These are phyloP conservation scores for Cryptosporidium baileyi DNA, from an alignment of 169 alveolate species.

Conservation along the genomic window DNA sequence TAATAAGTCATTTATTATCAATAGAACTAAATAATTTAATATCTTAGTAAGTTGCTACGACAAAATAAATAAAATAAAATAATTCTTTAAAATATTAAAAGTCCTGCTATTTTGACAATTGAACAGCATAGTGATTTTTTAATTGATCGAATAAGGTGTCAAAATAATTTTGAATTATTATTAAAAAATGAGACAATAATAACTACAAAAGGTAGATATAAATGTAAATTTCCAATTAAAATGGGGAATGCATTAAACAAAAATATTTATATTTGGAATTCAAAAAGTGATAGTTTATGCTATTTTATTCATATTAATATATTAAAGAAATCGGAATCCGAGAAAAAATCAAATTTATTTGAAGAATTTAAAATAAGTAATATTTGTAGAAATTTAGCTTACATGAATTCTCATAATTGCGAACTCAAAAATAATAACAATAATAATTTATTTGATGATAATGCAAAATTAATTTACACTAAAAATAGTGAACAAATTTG, in stretches of 20 bases:
- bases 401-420: not conserved
- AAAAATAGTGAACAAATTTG: no score
- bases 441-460: not conserved
- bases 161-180: no score
- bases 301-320: not conserved
- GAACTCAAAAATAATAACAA: not conserved
- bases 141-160: not conserved
- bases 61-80: no score
- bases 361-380: no score
- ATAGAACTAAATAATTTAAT: no score
- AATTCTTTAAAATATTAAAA: no score
- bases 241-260: not conserved
- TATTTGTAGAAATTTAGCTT: conserved; percentile 1
- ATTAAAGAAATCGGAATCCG: no score
- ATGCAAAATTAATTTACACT: no score
- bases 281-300: not conserved
- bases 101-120: conserved; percentile 17
- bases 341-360: no score
- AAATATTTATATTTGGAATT: not conserved
- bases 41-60: no score
- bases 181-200: no score
- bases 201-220: conserved; percentile 26
- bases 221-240: conserved; percentile 11
- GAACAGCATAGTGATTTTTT: not conserved
- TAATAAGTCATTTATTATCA: no score